Base-by-base conservation (phyloP, 2,329 filamentous ascomycete genomes). In the Colletotrichum sp. region DNA sequence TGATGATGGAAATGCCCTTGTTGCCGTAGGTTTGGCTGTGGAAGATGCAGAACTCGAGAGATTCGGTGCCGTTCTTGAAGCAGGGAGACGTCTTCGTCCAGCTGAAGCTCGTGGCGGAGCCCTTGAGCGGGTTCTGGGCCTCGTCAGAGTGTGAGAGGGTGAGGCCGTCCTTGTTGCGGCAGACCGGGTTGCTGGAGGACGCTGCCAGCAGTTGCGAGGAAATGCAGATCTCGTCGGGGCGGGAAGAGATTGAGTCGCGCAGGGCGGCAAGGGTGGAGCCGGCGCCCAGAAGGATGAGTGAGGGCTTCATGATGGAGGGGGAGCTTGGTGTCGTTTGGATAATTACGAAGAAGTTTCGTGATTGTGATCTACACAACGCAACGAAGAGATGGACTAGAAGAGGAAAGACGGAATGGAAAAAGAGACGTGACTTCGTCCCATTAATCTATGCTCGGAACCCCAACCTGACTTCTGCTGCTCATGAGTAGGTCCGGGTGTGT, bases 1-100 rank as follows among this genome's bases (percentile, higher is more conserved):
- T 87, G 36, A 87, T 65, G 66, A 87, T 77, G 26, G 84, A 82
- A 63, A 86, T 83, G 66, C 86, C 86, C 16, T 84, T 79, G 34
- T 81, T 81, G 52, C 83, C 85, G 69, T 86, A 86, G 14, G 73
- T 73, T 5, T 77, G 67, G 73, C 81, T 81, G 18, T 82, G 77
- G 77, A 83, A 87, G 73, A 85, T 81, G 78, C 85, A 87, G 77
- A 75, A 77, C 59, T 77, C 71, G 28, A 64, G 55, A 5, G 55
- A 34, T 4, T 66, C n/a, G 13, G 76, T 77, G 64, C 58, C 16
- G 64, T 77, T 77, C 48, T 62, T 76, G 61, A 76, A 73, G 71
- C 76, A 77, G 8, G 63, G 69, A 2, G 64, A 61, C 2, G 64
- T 65, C 13, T 70, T 58, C n/a, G 75, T 66, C 75, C 75, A 77